Evolutionary conservation across 1,284 basidiomycete species (phyloP), one percentile per base, ranked within the genome.

Genomic region (Apiotrichum siamense): DNA sequence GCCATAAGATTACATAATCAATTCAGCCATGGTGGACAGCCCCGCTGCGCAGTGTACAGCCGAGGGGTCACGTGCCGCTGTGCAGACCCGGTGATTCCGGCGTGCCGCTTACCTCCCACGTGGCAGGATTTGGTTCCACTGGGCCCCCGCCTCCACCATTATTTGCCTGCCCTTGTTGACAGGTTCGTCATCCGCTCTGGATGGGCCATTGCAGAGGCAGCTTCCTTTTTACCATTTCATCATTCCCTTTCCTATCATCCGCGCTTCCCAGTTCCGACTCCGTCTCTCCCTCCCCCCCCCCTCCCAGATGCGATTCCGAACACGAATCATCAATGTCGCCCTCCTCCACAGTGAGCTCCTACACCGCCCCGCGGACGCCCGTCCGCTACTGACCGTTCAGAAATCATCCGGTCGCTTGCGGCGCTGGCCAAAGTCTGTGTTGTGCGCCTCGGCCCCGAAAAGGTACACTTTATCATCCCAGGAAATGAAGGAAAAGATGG

Each of bases 401-500:
- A 82, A 47, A 83, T 88, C 50, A 79, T 85, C 13, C 83, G 86
- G 63, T 81, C 85, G 0, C 76, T 89, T n/a, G 83, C 88, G 57
- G 88, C 87, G 57, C 76, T 92, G 10, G 86, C 91, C 63, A 88
- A 86, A 67, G 81, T 79, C 75, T 89, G 86, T 60, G 83, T 88
- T 49, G 82, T 93, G 64, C 84, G 84, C 61, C 85, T 92, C 59
- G 83, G 83, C 0, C 82, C 85, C 56, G 79, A 78, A 7, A 82
- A 81, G 40, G 84, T 92, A 75, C 83, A 85, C 55, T 85, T 92
- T 59, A 91, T 93, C 50, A 64, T 75, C 7, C 68, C 73, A 0
- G 90, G 87, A 40, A 81, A 79, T 51, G 87, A 89, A 57, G 86
- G 83, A 54, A 86, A 87, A 59, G 88, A 87, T 7, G 88, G 89